Evolutionary conservation across 805 yeast species (phyloP).

Genomic region (Nakazawaea wickerhamii): DNA sequence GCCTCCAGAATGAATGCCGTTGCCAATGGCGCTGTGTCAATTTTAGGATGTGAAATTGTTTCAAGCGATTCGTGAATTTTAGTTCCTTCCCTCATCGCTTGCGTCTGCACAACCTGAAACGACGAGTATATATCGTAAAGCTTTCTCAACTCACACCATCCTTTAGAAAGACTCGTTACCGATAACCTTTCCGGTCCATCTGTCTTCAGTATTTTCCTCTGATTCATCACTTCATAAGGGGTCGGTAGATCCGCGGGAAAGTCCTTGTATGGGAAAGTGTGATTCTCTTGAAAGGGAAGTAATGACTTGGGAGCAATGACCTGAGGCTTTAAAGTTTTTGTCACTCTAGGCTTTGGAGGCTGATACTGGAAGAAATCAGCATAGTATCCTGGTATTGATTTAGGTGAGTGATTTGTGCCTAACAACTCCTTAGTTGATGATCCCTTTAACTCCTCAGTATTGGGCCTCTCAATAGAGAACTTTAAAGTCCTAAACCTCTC

Average conservation of each 20-base stretch:
- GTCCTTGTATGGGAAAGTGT: slow-evolving; percentile 17
- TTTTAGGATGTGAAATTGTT: slow-evolving; percentile 34
- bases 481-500: not conserved
- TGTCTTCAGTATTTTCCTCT: slow-evolving; percentile 7
- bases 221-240: slow-evolving; percentile 19
- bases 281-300: not conserved
- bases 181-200: slow-evolving; percentile 34
- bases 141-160: slow-evolving; percentile 66
- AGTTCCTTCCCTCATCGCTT: slow-evolving; percentile 42
- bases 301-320: not conserved
- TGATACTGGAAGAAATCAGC: not conserved
- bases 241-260: slow-evolving; percentile 16
- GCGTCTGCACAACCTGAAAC: slow-evolving; percentile 25
- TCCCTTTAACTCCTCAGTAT: not conserved
- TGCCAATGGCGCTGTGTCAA: slow-evolving; percentile 12
- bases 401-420: too few relatives aligned
- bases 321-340: not conserved
- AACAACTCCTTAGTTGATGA: too few relatives aligned
- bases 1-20: slow-evolving; percentile 4
- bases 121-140: slow-evolving; percentile 47
- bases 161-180: slow-evolving; percentile 55
- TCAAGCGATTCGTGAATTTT: slow-evolving; percentile 45
- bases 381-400: not conserved
- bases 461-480: not conserved
- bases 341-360: not conserved